These are phyloP conservation scores for Yamadazyma endophytica DNA, from an alignment of 805 yeast genomes.

Conservation along the genomic window DNA sequence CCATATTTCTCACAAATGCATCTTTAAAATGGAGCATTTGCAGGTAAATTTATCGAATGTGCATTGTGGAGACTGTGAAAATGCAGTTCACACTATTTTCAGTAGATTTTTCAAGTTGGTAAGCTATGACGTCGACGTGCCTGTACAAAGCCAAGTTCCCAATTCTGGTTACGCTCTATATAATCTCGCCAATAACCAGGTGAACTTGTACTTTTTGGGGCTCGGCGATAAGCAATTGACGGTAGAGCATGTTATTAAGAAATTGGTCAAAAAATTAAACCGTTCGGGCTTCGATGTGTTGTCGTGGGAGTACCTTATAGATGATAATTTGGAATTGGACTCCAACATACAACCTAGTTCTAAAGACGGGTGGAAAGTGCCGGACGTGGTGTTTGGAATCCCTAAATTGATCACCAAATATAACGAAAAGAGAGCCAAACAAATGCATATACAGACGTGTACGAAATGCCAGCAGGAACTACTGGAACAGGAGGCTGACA, in stretches of 20 bases:
- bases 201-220: constrained; percentile 20
- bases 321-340: constrained; percentile 15
- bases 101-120: constrained; percentile 3
- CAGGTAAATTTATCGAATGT: constrained; percentile 37
- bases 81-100: constrained; percentile 21
- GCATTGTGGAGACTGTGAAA: constrained; percentile 54
- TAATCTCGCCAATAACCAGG: constrained; percentile 18
- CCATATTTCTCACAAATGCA: not conserved
- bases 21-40: constrained; percentile 21
- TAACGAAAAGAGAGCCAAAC: constrained; percentile 9
- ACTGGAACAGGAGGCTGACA: constrained; percentile 9
- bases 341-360: constrained; percentile 16
- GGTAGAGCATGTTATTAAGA: constrained; percentile 13
- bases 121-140: not conserved
- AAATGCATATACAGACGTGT: constrained; percentile 40
- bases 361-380: constrained; percentile 16
- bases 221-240: constrained; percentile 3
- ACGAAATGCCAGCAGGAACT: constrained; percentile 28
- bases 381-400: constrained; percentile 14
- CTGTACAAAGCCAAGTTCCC: not conserved
- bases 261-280: constrained; percentile 21
- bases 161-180: constrained; percentile 6
- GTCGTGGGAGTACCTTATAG: constrained; percentile 27
- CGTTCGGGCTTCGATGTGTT: constrained; percentile 34
- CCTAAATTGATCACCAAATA: constrained; percentile 14